Evolutionary conservation across 169 alveolate genomes (phyloP).

Genomic region (Cryptosporidium andersoni): DNA sequence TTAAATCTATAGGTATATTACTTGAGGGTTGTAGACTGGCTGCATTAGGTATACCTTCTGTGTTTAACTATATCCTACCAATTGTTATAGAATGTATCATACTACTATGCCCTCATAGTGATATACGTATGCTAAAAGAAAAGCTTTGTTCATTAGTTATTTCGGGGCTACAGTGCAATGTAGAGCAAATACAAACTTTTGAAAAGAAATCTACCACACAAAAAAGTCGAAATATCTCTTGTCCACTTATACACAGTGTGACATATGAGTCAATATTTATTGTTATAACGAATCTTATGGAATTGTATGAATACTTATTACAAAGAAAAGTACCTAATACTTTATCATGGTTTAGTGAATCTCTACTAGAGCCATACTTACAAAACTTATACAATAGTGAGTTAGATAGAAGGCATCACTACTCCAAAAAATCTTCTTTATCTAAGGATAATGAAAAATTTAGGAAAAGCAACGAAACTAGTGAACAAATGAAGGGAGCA

Average conservation of each 20-base stretch:
- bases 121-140: conserved; percentile 20
- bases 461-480: background rate
- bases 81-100: conserved; percentile 44
- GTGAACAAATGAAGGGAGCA: background rate
- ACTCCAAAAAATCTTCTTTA: too few relatives aligned
- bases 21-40: conserved; percentile 68
- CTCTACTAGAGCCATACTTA: conserved; percentile 47
- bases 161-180: conserved; percentile 22
- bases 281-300: conserved; percentile 61
- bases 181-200: background rate
- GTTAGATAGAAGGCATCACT: too few relatives aligned
- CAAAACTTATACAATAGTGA: conserved; percentile 13
- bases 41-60: conserved; percentile 60
- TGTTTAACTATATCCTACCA: conserved; percentile 39
- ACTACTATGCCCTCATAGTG: conserved; percentile 15
- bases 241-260: conserved; percentile 16
- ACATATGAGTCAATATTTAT: conserved; percentile 67
- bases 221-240: background rate
- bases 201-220: background rate
- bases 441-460: background rate
- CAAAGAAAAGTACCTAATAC: conserved; percentile 39
- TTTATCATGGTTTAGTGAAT: conserved; percentile 66
- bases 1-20: conserved; percentile 17
- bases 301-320: conserved; percentile 31
- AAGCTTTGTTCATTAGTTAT: conserved; percentile 55